Conservation (phyloP, 495 filamentous ascomycete genomes). For the Aspergillus diversus region DNA sequence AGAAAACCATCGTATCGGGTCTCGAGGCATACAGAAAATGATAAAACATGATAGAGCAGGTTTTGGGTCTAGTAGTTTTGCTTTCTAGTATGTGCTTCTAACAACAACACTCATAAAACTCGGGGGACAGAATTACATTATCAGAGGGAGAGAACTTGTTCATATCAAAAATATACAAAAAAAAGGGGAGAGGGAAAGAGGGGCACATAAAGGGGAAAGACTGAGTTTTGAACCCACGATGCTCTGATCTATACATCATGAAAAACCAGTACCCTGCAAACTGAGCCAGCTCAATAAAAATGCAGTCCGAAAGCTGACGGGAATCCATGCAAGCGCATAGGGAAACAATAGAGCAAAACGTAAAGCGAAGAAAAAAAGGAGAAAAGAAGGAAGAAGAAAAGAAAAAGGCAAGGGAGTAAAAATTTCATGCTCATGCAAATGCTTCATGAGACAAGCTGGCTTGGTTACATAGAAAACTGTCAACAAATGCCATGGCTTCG, state of each 20-base stretch:
- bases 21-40: not conserved
- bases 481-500: conserved; percentile 16
- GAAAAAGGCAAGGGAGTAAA: conserved; percentile 21
- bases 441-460: conserved; percentile 32
- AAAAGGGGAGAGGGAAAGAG: conserved; percentile 6
- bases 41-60: not conserved
- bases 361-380: conserved; percentile 17
- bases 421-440: conserved; percentile 38
- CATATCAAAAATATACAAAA: conserved; percentile 10
- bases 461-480: conserved; percentile 11
- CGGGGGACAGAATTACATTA: conserved; percentile 5
- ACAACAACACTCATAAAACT: not conserved
- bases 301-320: conserved; percentile 27
- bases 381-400: conserved; percentile 19
- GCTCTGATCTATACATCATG: conserved; percentile 37
- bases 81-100: not conserved
- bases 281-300: conserved; percentile 33
- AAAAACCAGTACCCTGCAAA: conserved; percentile 25
- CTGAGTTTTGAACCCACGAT: conserved; percentile 23
- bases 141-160: not conserved
- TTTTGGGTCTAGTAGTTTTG: not conserved
- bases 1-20: no score
- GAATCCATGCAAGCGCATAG: conserved; percentile 17
- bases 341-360: conserved; percentile 14
- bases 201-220: conserved; percentile 19